Evolutionary conservation across 495 filamentous ascomycete species (phyloP).

Genomic region (Amniculicola lignicola): DNA sequence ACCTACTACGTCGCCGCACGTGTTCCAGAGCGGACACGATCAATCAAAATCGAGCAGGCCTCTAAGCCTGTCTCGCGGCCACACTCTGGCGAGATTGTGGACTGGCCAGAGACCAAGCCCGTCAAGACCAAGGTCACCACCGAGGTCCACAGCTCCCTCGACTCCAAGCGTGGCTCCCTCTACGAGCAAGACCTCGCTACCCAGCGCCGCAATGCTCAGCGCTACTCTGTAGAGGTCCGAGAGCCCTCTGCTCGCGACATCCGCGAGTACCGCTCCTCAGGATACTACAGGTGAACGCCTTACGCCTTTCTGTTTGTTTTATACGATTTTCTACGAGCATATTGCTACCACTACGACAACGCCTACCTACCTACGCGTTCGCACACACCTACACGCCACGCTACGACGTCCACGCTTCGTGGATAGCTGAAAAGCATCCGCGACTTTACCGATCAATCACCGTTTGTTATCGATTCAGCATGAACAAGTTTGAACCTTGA

Average conservation of each 20-base stretch:
- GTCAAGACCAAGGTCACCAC: constrained; percentile 14
- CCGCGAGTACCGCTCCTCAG: constrained; percentile 34
- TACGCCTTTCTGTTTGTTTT: constrained; percentile 2
- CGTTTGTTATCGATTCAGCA: constrained; percentile 20
- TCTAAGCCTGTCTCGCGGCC: constrained; percentile 29
- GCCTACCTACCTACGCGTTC: neutral
- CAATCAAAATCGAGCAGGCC: constrained; percentile 31
- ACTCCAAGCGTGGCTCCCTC: constrained; percentile 36
- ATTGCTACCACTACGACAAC: neutral
- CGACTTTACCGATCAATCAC: neutral
- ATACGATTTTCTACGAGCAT: constrained; percentile 7
- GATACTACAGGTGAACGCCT: constrained; percentile 34
- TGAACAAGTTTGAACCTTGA: constrained; percentile 24
- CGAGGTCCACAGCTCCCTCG: constrained; percentile 27
- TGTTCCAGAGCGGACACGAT: constrained; percentile 21
- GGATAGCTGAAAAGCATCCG: constrained; percentile 18
- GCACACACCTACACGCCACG: neutral
- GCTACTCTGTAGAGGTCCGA: constrained; percentile 40
- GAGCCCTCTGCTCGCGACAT: constrained; percentile 36
- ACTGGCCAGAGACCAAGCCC: constrained; percentile 28
- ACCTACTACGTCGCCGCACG: constrained; percentile 36
- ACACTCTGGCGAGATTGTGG: constrained; percentile 34
- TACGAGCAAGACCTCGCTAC: constrained; percentile 37
- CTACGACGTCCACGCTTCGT: constrained; percentile 3
- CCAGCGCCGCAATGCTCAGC: constrained; percentile 30